Conservation (phyloP, 2,329 filamentous ascomycete species). For the Paramyrothecium sp. region DNA sequence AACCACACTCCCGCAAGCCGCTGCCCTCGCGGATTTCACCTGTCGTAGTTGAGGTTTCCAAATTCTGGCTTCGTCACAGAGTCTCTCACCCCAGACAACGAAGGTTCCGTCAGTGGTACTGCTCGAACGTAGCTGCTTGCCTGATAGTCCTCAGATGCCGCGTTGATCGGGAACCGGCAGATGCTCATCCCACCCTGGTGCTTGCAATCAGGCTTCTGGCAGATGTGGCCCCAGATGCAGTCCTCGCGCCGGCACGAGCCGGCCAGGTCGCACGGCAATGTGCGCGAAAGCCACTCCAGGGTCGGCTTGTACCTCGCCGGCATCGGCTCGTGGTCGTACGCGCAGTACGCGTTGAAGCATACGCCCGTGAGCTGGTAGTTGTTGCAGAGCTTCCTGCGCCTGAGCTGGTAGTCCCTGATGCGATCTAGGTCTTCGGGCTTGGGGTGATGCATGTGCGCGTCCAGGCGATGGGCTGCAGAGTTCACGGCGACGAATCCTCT, state of each 20-base stretch:
- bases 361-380: conserved; percentile 12
- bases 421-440: conserved; percentile 7
- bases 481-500: conserved; percentile 14
- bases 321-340: conserved; percentile 16
- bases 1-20: too few relatives aligned
- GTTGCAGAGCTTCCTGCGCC: conserved; percentile 15
- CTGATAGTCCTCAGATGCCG: too few relatives aligned
- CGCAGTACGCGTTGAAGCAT: conserved; percentile 13
- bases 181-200: conserved; percentile 11
- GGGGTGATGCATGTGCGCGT: conserved; percentile 10
- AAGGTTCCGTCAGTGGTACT: too few relatives aligned
- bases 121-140: too few relatives aligned
- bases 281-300: conserved; percentile 12
- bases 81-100: too few relatives aligned
- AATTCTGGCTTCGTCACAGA: too few relatives aligned
- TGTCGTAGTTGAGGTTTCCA: too few relatives aligned
- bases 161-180: too few relatives aligned
- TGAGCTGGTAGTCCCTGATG: conserved; percentile 10
- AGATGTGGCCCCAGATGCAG: conserved; percentile 18
- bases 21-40: too few relatives aligned
- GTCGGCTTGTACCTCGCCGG: conserved; percentile 12
- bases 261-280: conserved; percentile 13
- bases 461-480: conserved; percentile 12
- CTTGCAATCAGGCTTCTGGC: conserved; percentile 16
- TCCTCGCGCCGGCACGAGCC: conserved; percentile 11